Evolutionary conservation across 305 asterid species (phyloP).

Genomic region (Fraxinus platypoda): DNA sequence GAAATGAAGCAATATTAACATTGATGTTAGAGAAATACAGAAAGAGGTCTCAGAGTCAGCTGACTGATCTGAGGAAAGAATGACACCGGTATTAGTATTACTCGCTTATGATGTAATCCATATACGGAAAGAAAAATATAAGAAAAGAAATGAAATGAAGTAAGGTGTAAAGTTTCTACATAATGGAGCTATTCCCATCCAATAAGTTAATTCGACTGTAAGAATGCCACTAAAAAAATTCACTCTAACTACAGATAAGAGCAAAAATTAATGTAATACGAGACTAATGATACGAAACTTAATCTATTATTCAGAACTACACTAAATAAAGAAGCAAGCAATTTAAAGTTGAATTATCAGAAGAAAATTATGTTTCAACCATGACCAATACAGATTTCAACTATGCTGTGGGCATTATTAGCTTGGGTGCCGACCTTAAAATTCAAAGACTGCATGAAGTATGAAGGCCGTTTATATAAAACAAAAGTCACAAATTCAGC

Average conservation of each 20-base stretch:
- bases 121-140: background rate
- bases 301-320: slow-evolving; percentile 6
- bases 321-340: background rate
- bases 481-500: background rate
- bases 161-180: background rate
- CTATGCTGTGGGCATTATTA: background rate
- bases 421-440: background rate
- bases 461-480: background rate
- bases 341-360: background rate
- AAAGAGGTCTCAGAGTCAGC: background rate
- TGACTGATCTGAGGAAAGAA: background rate
- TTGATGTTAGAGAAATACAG: background rate
- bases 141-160: background rate
- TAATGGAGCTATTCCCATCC: background rate
- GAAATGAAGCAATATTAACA: background rate
- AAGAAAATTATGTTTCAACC: background rate
- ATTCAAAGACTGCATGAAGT: background rate
- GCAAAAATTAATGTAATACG: background rate
- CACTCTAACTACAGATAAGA: background rate
- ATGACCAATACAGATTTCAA: background rate
- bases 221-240: background rate
- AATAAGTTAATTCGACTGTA: background rate
- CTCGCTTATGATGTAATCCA: background rate
- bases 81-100: background rate
- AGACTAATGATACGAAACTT: background rate